Evolutionary conservation across 768 basidiomycete species (phyloP).

Genomic region (Termitomyces sp.): DNA sequence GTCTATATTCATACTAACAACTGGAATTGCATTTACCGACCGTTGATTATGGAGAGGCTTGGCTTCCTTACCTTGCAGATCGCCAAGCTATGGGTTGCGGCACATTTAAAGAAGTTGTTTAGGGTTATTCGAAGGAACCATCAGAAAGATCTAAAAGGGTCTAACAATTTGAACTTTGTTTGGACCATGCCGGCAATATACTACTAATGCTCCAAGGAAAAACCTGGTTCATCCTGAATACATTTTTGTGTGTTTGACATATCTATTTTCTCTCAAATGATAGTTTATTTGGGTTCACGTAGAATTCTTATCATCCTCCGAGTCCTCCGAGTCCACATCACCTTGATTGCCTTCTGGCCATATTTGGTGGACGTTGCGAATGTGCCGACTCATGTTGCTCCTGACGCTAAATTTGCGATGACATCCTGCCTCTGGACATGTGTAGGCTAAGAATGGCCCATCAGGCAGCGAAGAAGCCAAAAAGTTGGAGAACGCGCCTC

Average conservation of each 20-base stretch:
- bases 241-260: neutral
- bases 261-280: neutral
- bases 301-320: conserved; percentile 12
- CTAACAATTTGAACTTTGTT: too few relatives aligned
- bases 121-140: neutral
- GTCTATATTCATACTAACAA: neutral
- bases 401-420: conserved; percentile 66
- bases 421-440: conserved; percentile 62
- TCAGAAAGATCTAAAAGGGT: conserved; percentile 3
- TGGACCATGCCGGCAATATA: too few relatives aligned
- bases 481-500: conserved; percentile 17
- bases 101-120: conserved; percentile 1
- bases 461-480: conserved; percentile 8
- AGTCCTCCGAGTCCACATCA: conserved; percentile 20
- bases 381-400: conserved; percentile 70
- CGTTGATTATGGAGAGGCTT: neutral
- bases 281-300: conserved; percentile 2
- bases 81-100: neutral
- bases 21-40: neutral
- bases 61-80: neutral
- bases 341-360: conserved; percentile 20
- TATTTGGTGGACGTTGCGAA: conserved; percentile 36
- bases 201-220: too few relatives aligned
- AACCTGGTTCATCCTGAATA: too few relatives aligned
- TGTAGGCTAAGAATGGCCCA: conserved; percentile 42